Evolutionary conservation across 352 stramenopile species (phyloP).

Genomic region (Pythium sp.): DNA sequence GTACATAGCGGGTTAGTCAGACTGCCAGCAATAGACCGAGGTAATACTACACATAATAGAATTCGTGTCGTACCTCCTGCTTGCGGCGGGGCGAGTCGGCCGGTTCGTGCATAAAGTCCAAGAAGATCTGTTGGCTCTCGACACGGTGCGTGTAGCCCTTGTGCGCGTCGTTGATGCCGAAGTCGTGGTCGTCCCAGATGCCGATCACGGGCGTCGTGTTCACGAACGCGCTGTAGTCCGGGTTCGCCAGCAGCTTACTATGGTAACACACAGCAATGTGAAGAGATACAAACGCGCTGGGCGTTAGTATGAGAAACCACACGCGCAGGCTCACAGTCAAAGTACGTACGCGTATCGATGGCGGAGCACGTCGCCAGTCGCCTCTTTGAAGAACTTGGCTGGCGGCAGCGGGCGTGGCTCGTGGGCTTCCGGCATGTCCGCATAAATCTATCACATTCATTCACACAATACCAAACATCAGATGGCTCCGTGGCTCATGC

Average conservation of each 20-base stretch:
- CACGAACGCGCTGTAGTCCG: slow-evolving; percentile 64
- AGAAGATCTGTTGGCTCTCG: slow-evolving; percentile 81
- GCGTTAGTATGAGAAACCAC: neutral
- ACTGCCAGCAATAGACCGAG: neutral
- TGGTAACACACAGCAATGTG: neutral
- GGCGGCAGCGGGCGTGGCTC: slow-evolving; percentile 43
- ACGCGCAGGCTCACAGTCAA: neutral
- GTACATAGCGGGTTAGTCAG: neutral
- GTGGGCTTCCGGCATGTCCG: slow-evolving; percentile 54
- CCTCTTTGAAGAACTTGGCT: slow-evolving; percentile 61
- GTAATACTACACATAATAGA: neutral
- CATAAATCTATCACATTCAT: slow-evolving; percentile 57
- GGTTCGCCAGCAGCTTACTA: slow-evolving; percentile 62
- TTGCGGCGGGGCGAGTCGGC: slow-evolving; percentile 66
- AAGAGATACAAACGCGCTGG: neutral
- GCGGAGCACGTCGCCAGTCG: slow-evolving; percentile 45
- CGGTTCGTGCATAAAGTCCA: slow-evolving; percentile 83
- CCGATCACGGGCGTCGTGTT: slow-evolving; percentile 70
- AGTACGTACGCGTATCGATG: slow-evolving; percentile 54
- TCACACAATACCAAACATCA: neutral
- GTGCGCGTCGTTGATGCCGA: slow-evolving; percentile 87
- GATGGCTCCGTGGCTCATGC: neutral
- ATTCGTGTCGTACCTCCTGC: slow-evolving; percentile 43
- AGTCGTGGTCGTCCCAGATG: slow-evolving; percentile 92
- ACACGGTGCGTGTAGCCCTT: slow-evolving; percentile 71